These are phyloP conservation scores for Sorghum bicolor DNA, from an alignment of 176 grass and related monocot genomes.

Conservation along the genomic window Sorghum_bicolor_NCBIv3 NC_012872.2:70155501-70156000, in stretches of 20 bases:
- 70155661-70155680: neutral
- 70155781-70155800: slow-evolving; percentile 61
- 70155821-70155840: neutral
- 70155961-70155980: slow-evolving; percentile 38
- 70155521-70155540: slow-evolving; percentile 20
- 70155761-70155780: slow-evolving; percentile 92
- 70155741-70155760: slow-evolving; percentile 58
- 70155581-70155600: neutral
- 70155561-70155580: slow-evolving; percentile 25
- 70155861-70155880: slow-evolving; percentile 7
- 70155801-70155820: neutral
- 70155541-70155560: slow-evolving; percentile 10
- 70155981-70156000: slow-evolving; percentile 31
- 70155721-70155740: neutral
- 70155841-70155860: slow-evolving; percentile 18
- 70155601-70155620: slow-evolving; percentile 40
- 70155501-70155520: slow-evolving; percentile 13
- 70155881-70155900: slow-evolving; percentile 26
- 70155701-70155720: slow-evolving; percentile 30
- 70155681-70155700: slow-evolving; percentile 61
- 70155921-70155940: slow-evolving; percentile 39
- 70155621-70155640: slow-evolving; percentile 21
- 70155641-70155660: neutral
- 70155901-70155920: slow-evolving; percentile 54
- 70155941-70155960: slow-evolving; percentile 40